Percentiles rank a stretch among this genome's conserved stretches.
phyloP scores from a whole-genome alignment of 2,329 filamentous ascomycete species.

The Alternaria longipes region DNA sequence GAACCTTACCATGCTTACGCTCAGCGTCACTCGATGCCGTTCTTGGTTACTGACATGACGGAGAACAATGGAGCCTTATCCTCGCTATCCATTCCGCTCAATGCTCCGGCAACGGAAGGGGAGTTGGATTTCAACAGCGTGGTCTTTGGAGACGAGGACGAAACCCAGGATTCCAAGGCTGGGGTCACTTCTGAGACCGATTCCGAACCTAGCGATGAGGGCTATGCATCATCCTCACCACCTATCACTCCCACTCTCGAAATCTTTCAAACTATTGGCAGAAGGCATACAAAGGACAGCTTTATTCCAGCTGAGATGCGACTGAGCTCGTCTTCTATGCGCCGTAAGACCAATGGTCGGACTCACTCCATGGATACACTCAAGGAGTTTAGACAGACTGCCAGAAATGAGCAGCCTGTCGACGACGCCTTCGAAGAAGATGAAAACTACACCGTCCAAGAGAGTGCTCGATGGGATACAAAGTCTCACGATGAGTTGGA shows the following conservation, averaged over 20 bases:
- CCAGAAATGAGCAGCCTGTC: neutral
- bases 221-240: constrained; percentile 19
- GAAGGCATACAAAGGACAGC: neutral
- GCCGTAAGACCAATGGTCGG: neutral
- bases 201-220: constrained; percentile 11
- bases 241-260: neutral
- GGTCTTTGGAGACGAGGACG: constrained; percentile 6
- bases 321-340: neutral
- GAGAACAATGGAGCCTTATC: neutral
- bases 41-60: neutral
- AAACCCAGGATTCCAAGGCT: neutral
- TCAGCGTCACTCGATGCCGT: neutral
- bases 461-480: neutral
- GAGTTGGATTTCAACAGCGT: constrained; percentile 19
- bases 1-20: neutral
- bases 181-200: neutral
- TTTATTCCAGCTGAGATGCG: neutral
- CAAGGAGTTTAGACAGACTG: neutral
- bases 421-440: neutral
- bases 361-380: constrained; percentile 18
- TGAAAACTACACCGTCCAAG: neutral
- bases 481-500: neutral
- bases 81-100: neutral
- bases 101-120: neutral
- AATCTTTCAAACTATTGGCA: neutral